These are phyloP conservation scores for Talaromyces sp. DNA, from an alignment of 2,329 filamentous ascomycete genomes.

Conservation along the genomic window DNA sequence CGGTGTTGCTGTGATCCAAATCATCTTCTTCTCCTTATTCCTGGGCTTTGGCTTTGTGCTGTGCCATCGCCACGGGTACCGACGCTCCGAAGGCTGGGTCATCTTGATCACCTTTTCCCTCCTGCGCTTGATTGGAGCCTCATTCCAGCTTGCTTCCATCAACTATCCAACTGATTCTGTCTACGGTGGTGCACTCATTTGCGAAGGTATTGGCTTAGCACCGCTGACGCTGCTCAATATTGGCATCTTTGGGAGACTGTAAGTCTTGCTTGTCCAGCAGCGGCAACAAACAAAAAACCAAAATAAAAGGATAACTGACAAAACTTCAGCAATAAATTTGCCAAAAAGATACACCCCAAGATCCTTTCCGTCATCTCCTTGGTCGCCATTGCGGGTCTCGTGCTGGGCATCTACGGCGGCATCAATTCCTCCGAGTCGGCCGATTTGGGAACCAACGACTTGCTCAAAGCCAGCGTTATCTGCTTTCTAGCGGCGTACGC, in stretches of 20 bases:
- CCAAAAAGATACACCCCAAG: slow-evolving; percentile 5
- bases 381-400: slow-evolving; percentile 5
- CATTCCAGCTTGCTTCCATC: slow-evolving; percentile 5
- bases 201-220: neutral
- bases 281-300: neutral
- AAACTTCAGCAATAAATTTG: slow-evolving; percentile 1
- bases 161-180: slow-evolving; percentile 4
- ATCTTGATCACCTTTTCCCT: slow-evolving; percentile 7
- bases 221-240: slow-evolving; percentile 6
- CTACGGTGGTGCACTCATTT: slow-evolving; percentile 5
- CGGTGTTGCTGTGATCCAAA: slow-evolving; percentile 2
- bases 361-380: slow-evolving; percentile 1
- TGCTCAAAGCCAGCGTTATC: slow-evolving; percentile 6
- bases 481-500: slow-evolving; percentile 1
- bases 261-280: neutral
- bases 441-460: slow-evolving; percentile 1
- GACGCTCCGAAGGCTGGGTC: slow-evolving; percentile 5
- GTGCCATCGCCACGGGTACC: neutral
- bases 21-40: slow-evolving; percentile 6
- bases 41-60: neutral
- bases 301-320: neutral
- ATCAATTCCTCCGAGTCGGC: slow-evolving; percentile 1
- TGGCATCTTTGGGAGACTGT: slow-evolving; percentile 7
- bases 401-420: slow-evolving; percentile 4
- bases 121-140: neutral